phyloP scores from a whole-genome alignment of 352 stramenopile species.

The Globisporangium cederbergense region DNA sequence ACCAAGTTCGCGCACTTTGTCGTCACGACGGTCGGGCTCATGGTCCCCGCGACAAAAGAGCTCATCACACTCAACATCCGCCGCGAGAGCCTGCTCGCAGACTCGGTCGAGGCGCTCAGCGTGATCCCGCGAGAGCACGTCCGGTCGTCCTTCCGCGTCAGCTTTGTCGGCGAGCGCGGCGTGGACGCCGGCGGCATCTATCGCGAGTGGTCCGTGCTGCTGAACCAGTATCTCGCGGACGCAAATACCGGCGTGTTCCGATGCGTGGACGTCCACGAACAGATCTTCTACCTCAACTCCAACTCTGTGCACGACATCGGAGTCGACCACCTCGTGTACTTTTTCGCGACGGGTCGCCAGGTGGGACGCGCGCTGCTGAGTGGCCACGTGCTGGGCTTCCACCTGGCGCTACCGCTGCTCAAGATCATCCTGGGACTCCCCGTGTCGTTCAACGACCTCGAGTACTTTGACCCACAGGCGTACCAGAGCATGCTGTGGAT shows the following conservation, averaged over 20 bases:
- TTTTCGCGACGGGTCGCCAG: conserved; percentile 49
- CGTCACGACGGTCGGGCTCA: too few relatives aligned
- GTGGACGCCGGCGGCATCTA: conserved; percentile 63
- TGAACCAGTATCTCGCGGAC: conserved; percentile 22
- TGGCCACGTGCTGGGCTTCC: conserved; percentile 84
- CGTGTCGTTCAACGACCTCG: not conserved
- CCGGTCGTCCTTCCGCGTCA: conserved; percentile 41
- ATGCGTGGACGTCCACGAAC: conserved; percentile 32
- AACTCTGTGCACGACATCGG: conserved; percentile 17
- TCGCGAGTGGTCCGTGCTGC: conserved; percentile 62
- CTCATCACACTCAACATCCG: too few relatives aligned
- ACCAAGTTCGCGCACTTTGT: too few relatives aligned
- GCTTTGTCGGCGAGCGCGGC: conserved; percentile 55
- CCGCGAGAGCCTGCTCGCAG: conserved; percentile 25
- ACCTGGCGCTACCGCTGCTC: conserved; percentile 85
- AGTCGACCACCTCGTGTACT: conserved; percentile 3
- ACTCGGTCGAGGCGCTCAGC: conserved; percentile 31
- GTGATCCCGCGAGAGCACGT: conserved; percentile 23
- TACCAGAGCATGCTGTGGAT: not conserved
- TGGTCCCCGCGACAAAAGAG: too few relatives aligned
- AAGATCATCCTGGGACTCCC: not conserved
- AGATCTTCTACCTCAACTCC: conserved; percentile 35
- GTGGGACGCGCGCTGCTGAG: conserved; percentile 53
- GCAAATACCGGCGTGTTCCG: conserved; percentile 24
- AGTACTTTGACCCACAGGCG: not conserved